Conservation (phyloP, 2,329 filamentous ascomycete species). For the Phaeosphaeriaceae sp. region DNA sequence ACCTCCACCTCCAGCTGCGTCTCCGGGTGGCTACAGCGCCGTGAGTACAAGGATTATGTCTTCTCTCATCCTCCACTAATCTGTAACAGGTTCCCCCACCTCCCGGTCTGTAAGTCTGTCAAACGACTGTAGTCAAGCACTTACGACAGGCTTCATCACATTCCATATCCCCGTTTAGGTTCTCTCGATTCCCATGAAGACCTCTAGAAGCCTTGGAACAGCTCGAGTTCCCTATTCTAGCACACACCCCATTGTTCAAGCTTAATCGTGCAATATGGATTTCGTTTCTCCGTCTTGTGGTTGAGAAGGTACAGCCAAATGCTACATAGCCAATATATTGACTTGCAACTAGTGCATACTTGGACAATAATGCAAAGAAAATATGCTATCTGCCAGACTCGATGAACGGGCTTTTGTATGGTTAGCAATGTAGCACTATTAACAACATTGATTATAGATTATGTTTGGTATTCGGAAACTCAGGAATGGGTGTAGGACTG, state of each 20-base stretch:
- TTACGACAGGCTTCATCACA: constrained; percentile 18
- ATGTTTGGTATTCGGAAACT: too few relatives aligned
- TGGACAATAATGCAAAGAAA: background rate
- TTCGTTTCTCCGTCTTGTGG: background rate
- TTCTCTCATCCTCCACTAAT: background rate
- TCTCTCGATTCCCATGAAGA: background rate
- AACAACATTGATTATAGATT: too few relatives aligned
- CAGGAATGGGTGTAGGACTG: too few relatives aligned
- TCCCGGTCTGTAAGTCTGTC: constrained; percentile 38
- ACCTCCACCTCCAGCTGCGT: constrained; percentile 42
- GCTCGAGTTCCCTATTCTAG: too few relatives aligned
- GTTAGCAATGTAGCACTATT: too few relatives aligned
- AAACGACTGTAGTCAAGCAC: constrained; percentile 19
- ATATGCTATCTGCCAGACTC: background rate
- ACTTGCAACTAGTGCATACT: too few relatives aligned
- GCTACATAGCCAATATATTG: too few relatives aligned
- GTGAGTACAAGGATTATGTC: constrained; percentile 24
- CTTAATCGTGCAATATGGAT: background rate
- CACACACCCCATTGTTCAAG: too few relatives aligned
- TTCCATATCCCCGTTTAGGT: too few relatives aligned
- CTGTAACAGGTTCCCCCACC: constrained; percentile 37
- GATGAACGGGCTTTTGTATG: too few relatives aligned
- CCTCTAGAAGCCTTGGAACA: too few relatives aligned
- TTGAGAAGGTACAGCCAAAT: too few relatives aligned
- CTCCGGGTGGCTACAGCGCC: constrained; percentile 42